phyloP scores from a whole-genome alignment of 176 grass and related monocot species.

The Eragrostis curvula region DNA sequence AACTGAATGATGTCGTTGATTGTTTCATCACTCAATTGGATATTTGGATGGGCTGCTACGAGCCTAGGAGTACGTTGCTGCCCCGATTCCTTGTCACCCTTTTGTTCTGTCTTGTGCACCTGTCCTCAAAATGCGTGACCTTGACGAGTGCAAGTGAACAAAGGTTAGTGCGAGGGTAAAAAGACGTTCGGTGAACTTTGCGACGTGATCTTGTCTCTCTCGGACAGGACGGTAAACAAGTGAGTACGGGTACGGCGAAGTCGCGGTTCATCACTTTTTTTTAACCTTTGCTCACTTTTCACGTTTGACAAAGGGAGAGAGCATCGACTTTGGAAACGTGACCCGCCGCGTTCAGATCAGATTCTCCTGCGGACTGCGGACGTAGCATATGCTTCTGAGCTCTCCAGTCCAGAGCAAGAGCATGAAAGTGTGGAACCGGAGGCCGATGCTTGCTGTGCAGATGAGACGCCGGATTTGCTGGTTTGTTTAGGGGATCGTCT shows the following conservation, averaged over 20 bases:
- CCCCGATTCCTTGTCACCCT: neutral
- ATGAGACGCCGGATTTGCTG: neutral
- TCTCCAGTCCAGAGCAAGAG: neutral
- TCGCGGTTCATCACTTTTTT: neutral
- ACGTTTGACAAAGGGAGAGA: neutral
- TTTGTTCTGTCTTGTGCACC: slow-evolving; percentile 8
- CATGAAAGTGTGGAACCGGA: neutral
- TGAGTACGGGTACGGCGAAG: neutral
- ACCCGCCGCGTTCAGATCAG: neutral
- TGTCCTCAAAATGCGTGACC: slow-evolving; percentile 47
- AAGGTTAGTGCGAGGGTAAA: slow-evolving; percentile 26
- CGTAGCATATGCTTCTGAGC: neutral
- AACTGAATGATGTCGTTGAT: neutral
- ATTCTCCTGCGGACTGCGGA: neutral
- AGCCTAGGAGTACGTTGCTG: neutral
- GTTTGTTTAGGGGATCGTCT: neutral
- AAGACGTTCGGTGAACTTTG: slow-evolving; percentile 18
- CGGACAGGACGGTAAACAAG: neutral
- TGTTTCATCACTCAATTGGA: slow-evolving; percentile 15
- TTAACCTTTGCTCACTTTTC: neutral
- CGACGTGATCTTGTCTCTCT: slow-evolving; percentile 30
- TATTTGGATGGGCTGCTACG: neutral
- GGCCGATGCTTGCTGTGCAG: neutral
- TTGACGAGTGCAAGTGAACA: neutral
- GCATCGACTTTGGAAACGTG: neutral